Percentiles rank a stretch among this genome's conserved stretches.
These are phyloP conservation scores for Hypoxylon sp. DNA, from an alignment of 2,329 filamentous ascomycete species.

Conservation along the genomic window DNA sequence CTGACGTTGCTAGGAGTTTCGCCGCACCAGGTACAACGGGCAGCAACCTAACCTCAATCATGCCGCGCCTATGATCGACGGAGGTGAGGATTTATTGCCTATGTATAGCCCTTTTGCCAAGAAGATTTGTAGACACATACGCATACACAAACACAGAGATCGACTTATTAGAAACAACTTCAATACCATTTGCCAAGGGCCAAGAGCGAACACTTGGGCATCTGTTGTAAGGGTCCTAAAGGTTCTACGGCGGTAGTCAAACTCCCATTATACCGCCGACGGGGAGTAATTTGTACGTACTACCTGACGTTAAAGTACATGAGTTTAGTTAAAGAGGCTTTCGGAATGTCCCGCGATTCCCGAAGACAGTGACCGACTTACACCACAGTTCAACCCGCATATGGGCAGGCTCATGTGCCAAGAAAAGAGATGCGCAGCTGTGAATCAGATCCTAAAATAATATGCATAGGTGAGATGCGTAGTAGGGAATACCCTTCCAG, in stretches of 20 bases:
- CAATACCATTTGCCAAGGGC: slow-evolving; percentile 42
- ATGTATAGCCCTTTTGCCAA: slow-evolving; percentile 42
- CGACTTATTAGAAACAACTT: slow-evolving; percentile 40
- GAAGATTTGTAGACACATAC: slow-evolving; percentile 39
- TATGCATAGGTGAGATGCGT: slow-evolving; percentile 42
- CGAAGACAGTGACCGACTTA: slow-evolving; percentile 47
- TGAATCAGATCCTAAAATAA: slow-evolving; percentile 48
- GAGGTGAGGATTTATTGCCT: slow-evolving; percentile 28
- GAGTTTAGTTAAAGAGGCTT: slow-evolving; percentile 19
- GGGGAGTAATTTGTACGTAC: slow-evolving; percentile 34
- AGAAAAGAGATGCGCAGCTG: slow-evolving; percentile 45
- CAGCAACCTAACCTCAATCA: slow-evolving; percentile 20
- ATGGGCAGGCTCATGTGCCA: slow-evolving; percentile 45
- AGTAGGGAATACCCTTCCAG: slow-evolving; percentile 43
- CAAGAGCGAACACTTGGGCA: slow-evolving; percentile 38
- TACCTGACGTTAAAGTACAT: slow-evolving; percentile 36
- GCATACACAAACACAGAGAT: slow-evolving; percentile 33
- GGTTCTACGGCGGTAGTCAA: slow-evolving; percentile 29
- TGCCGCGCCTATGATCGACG: slow-evolving; percentile 35
- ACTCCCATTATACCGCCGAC: slow-evolving; percentile 32
- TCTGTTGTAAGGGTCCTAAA: slow-evolving; percentile 31
- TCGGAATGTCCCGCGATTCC: slow-evolving; percentile 45
- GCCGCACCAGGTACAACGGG: slow-evolving; percentile 20
- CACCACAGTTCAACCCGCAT: slow-evolving; percentile 47
- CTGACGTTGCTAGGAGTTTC: slow-evolving; percentile 23